Base-by-base conservation (phyloP, 2,329 filamentous ascomycete genomes). In the Hypoxylon sp. region DNA sequence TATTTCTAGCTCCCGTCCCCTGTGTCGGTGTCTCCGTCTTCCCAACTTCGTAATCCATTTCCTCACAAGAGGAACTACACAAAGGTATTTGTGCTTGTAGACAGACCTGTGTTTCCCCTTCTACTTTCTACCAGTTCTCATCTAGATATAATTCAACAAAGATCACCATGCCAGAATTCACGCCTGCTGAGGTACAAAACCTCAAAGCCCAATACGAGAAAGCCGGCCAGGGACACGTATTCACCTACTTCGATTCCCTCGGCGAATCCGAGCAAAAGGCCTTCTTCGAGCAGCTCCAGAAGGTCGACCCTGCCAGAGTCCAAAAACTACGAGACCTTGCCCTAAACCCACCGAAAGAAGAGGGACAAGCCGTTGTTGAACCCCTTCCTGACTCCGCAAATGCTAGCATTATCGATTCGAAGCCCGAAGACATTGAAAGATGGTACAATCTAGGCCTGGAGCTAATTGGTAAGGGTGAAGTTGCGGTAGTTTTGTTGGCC, bases 401-500 rank as follows among this genome's bases (percentile, higher is more conserved):
- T 51, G 96, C 94, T 56, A 98, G 94, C 64, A 93, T 98, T 75
- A 89, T 98, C 79, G 95, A 98, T 82, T 97, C 94, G 67, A 88
- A 92, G 75, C 80, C 90, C 55, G 87, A 89, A 65, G 91, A 97
- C 78, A 87, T 98, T 69, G 84, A 93, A 73, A 87, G 86, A 80
- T 99, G 95, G 94, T 96, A 97, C 81, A 83, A 91, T 69, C 85
- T 90, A 9, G 92, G 93, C 60, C 84, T 98, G 30, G 95, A 93
- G 78, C 91, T 95, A 41, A 87, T 97, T 65, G 84, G 89, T 52
- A 86, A 93, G 79, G 90, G 92, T 77, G 89, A 92, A 79, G 87
- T 97, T 41, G 86, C 89, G 32, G 96, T 99, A 17, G 93, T 99
- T 56, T 88, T 99, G 76, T 97, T 99, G 93, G 96, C 96, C 64